Evolutionary conservation across 169 alveolate species (phyloP).

Genomic region (Cyclospora cayetanensis): DNA sequence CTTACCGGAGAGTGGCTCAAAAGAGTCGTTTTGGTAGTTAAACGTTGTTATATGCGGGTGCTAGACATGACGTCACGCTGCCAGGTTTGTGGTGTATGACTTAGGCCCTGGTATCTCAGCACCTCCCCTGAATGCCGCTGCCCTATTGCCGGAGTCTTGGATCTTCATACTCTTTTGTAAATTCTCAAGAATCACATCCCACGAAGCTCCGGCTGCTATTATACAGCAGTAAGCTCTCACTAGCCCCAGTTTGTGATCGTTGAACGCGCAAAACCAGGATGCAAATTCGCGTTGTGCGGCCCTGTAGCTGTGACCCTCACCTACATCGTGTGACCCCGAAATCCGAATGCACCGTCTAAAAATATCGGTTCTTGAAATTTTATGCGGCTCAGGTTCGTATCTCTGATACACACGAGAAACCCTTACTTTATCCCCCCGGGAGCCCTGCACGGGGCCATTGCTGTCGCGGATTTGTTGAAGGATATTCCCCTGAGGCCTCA

Average conservation of each 20-base stretch:
- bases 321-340: too few species aligned
- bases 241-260: too few species aligned
- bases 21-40: too few species aligned
- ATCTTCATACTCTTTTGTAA: constrained; percentile 14
- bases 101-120: neutral
- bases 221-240: constrained; percentile 36
- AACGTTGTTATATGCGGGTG: too few species aligned
- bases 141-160: constrained; percentile 56
- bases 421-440: constrained; percentile 48
- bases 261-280: too few species aligned
- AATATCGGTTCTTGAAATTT: too few species aligned
- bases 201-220: neutral
- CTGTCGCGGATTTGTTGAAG: constrained; percentile 41
- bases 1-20: too few species aligned
- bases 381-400: constrained; percentile 16
- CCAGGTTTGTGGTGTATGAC: constrained; percentile 23
- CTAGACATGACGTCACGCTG: too few species aligned
- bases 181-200: neutral
- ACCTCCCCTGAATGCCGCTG: constrained; percentile 1
- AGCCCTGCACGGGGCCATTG: constrained; percentile 46
- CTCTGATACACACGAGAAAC: neutral
- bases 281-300: too few species aligned
- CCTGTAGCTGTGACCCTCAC: too few species aligned
- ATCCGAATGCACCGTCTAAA: too few species aligned
- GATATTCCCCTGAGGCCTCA: constrained; percentile 27